Conservation (phyloP, 2,329 filamentous ascomycete species). For the Xylariaceae sp. region DNA sequence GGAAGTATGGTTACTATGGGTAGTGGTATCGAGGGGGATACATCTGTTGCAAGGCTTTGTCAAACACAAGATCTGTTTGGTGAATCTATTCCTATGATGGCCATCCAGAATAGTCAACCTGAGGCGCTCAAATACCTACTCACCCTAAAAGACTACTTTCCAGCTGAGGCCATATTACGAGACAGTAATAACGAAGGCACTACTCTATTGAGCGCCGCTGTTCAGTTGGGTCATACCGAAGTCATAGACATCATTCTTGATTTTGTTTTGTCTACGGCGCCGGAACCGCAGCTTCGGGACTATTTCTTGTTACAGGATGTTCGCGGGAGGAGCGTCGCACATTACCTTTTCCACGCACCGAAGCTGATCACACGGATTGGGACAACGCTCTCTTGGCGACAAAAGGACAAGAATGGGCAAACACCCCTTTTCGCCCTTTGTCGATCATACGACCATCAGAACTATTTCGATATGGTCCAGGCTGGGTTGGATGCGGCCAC, state of each 20-base stretch:
- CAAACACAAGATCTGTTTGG: conserved; percentile 68
- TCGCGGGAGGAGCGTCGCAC: conserved; percentile 84
- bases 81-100: conserved; percentile 87
- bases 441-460: conserved; percentile 86
- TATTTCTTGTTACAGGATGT: conserved; percentile 77
- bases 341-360: conserved; percentile 93
- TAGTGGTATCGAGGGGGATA: conserved; percentile 77
- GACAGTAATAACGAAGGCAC: conserved; percentile 89
- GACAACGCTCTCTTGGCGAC: conserved; percentile 75
- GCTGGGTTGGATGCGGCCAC: conserved; percentile 73
- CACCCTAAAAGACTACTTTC: conserved; percentile 71
- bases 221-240: conserved; percentile 74
- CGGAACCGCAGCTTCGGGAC: conserved; percentile 50
- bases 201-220: conserved; percentile 81
- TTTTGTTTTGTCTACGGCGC: conserved; percentile 57
- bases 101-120: conserved; percentile 66
- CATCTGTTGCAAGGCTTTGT: conserved; percentile 72
- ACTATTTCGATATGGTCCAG: conserved; percentile 85
- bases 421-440: conserved; percentile 96
- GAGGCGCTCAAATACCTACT: conserved; percentile 77
- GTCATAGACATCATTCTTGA: conserved; percentile 73
- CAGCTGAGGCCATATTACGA: conserved; percentile 64
- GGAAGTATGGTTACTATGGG: conserved; percentile 71
- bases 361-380: conserved; percentile 74
- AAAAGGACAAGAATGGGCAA: conserved; percentile 93